A percentile compares a stretch with the other conserved stretches of the same genome.
Conservation (phyloP, 805 yeast species). For the Metschnikowia arizonensis region DNA sequence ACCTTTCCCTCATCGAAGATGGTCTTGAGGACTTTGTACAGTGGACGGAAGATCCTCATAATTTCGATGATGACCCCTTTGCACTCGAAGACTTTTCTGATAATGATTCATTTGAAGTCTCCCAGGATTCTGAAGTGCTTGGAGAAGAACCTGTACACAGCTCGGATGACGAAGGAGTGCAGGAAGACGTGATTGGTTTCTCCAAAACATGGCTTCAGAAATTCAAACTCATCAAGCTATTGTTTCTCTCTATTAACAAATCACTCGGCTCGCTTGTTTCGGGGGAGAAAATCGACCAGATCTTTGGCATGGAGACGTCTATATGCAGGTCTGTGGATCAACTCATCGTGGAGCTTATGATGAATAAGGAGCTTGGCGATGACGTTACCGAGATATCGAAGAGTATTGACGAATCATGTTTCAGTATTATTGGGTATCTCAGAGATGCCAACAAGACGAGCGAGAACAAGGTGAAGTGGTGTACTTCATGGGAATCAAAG, state of each 20-base stretch:
- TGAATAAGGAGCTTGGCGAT: slow-evolving; percentile 41
- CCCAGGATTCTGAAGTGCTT: no score
- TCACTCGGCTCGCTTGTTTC: slow-evolving; percentile 46
- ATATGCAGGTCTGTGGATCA: slow-evolving; percentile 52
- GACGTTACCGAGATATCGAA: slow-evolving; percentile 27
- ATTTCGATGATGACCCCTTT: slow-evolving; percentile 48
- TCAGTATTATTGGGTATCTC: slow-evolving; percentile 34
- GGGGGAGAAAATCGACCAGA: slow-evolving; percentile 45
- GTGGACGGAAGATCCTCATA: slow-evolving; percentile 62
- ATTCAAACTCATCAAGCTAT: slow-evolving; percentile 52
- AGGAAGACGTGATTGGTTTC: slow-evolving; percentile 28
- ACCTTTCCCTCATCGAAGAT: slow-evolving; percentile 50
- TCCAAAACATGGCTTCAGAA: slow-evolving; percentile 50
- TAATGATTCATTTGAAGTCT: no score
- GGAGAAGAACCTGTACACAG: slow-evolving; percentile 13
- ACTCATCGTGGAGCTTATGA: slow-evolving; percentile 53
- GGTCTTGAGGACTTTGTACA: slow-evolving; percentile 64
- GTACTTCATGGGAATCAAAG: slow-evolving; percentile 49
- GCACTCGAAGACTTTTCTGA: slow-evolving; percentile 29
- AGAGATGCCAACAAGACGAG: slow-evolving; percentile 46
- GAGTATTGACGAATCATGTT: slow-evolving; percentile 26
- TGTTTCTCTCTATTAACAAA: slow-evolving; percentile 55
- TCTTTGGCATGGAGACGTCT: slow-evolving; percentile 40
- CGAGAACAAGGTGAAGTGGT: slow-evolving; percentile 55
- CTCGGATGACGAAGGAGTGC: slow-evolving; percentile 3